Evolutionary conservation across 192 early-diverging fungal genomes (phyloP).

Genomic region (Linnemannia exigua): DNA sequence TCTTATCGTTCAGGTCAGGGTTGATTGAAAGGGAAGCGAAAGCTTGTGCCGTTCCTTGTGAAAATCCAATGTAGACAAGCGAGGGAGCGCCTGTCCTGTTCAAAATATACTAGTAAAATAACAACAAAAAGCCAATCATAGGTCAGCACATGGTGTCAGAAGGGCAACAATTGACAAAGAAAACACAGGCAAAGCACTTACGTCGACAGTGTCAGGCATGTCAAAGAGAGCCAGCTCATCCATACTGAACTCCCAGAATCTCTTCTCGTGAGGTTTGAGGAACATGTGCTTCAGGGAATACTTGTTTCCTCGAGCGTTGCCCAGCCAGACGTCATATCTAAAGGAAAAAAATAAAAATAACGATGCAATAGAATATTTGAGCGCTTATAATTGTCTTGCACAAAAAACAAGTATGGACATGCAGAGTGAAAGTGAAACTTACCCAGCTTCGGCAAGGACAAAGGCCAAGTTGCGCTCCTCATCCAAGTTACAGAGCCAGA

Average conservation of each 20-base stretch:
- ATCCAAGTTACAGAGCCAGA: slow-evolving; percentile 91
- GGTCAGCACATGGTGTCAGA: neutral
- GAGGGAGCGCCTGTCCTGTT: slow-evolving; percentile 81
- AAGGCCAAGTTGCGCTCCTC: slow-evolving; percentile 83
- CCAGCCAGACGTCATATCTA: slow-evolving; percentile 96
- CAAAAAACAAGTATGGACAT: neutral
- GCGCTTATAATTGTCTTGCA: neutral
- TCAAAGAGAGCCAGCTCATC: slow-evolving; percentile 93
- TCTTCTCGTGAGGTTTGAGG: slow-evolving; percentile 72
- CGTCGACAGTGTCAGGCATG: slow-evolving; percentile 87
- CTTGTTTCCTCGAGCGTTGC: slow-evolving; percentile 96
- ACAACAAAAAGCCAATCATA: neutral
- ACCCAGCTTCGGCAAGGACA: slow-evolving; percentile 85
- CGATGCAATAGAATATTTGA: neutral
- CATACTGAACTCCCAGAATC: slow-evolving; percentile 96
- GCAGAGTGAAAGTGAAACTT: too few species aligned
- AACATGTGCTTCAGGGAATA: slow-evolving; percentile 89
- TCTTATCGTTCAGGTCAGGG: slow-evolving; percentile 81
- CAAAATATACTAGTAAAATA: slow-evolving; percentile 79
- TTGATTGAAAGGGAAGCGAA: slow-evolving; percentile 90
- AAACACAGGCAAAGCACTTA: slow-evolving; percentile 41
- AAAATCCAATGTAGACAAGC: slow-evolving; percentile 96
- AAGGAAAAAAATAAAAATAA: slow-evolving; percentile 16
- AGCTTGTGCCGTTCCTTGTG: slow-evolving; percentile 93
- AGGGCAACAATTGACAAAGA: neutral